Evolutionary conservation across 2,329 filamentous ascomycete species (phyloP), one percentile per base, ranked within the genome.

Genomic region (Penicillium olsonii): DNA sequence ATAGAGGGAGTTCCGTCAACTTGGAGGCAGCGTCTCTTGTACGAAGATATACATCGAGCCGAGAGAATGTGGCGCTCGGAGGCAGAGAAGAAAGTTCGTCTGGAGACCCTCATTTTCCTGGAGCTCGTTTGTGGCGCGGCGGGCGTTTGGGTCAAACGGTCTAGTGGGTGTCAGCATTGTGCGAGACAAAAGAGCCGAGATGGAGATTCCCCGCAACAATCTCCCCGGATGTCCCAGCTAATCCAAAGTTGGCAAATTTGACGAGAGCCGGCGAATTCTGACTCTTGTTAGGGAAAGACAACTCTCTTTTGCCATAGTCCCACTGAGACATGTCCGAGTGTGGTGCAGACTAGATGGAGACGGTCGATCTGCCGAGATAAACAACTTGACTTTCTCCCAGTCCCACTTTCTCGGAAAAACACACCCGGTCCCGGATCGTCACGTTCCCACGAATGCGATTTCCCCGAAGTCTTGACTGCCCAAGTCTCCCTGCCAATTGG

Each of bases 241-340:
- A 35, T 18, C 33, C 15, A 6, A 6, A 34, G 8, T 8, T 5
- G 6, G 15, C 15, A 35, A 35, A 5, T 31, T 35, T 18, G 33
- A 15, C 15, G 4, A 11, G 33, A 18, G 33, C 10, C n/a, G n/a
- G 5, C 4, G 22, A 24, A 24, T 24, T 24, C 22, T 24, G 22
- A 24, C 5, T 5, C 8, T 24, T 4, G 8, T 24, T 8, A 24
- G 22, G 8, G 8, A 24, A 5, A 24, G 22, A 24, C 8, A 24
- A 24, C 22, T 5, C 8, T 24, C 22, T 24, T 24, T 24, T 24
- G 22, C 8, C 5, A 24, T 24, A 8, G 22, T 24, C 44, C 46
- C 46, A 40, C 46, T 33, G 40, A n/a, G n/a, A n/a, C n/a, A n/a
- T n/a, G n/a, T n/a, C n/a, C n/a, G 31, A 34, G 31, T 11, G 31